A percentile compares a stretch with the other conserved stretches of the same genome.
These are phyloP conservation scores for Wickerhamomyces sp. DNA, from an alignment of 1,139 yeast genomes.

Conservation along the genomic window DNA sequence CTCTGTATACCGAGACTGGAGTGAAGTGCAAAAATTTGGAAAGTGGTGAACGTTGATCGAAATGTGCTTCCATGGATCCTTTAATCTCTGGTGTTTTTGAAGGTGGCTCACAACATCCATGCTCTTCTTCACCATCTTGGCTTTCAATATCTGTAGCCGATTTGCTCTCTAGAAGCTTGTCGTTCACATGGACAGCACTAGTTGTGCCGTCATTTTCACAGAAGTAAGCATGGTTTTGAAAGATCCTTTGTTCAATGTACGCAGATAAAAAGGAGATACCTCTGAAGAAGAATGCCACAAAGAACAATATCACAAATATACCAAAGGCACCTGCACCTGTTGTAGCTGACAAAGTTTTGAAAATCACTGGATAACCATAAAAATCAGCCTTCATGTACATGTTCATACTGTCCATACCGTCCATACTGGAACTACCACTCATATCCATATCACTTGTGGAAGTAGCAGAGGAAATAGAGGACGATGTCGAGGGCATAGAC, in stretches of 20 bases:
- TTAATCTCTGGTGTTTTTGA: neutral
- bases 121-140: constrained; percentile 12
- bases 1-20: constrained; percentile 38
- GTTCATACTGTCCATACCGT: constrained; percentile 42
- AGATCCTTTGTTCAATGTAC: constrained; percentile 63
- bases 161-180: constrained; percentile 38
- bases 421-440: constrained; percentile 5
- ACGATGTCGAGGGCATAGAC: constrained; percentile 12
- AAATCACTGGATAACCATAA: constrained; percentile 54
- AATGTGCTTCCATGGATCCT: neutral
- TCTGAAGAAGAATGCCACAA: constrained; percentile 51
- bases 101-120: constrained; percentile 1
- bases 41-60: constrained; percentile 22
- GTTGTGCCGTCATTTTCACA: constrained; percentile 5
- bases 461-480: too few species aligned
- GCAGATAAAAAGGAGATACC: constrained; percentile 53
- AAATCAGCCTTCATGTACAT: constrained; percentile 49
- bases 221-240: constrained; percentile 30
- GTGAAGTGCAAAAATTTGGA: constrained; percentile 38
- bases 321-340: constrained; percentile 65
- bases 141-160: constrained; percentile 30
- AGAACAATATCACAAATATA: constrained; percentile 55
- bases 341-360: constrained; percentile 45
- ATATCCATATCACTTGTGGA: constrained; percentile 6
- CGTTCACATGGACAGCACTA: neutral